Evolutionary conservation across 305 asterid species (phyloP).

Genomic region (Rubia occidens): DNA sequence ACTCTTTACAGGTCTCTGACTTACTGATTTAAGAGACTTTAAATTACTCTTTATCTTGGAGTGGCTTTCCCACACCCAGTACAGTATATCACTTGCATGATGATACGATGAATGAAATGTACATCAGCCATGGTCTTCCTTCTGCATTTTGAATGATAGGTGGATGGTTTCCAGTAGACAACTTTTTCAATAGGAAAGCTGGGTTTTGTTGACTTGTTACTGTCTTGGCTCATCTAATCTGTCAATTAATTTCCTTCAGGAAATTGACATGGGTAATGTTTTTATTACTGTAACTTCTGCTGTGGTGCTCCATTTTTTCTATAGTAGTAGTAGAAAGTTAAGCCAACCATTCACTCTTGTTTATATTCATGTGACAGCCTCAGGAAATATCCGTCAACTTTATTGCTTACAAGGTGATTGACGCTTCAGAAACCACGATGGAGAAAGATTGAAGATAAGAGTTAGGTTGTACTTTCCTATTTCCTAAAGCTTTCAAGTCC

Average conservation of each 20-base stretch:
- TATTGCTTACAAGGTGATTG: constrained; percentile 77
- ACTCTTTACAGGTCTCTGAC: background rate
- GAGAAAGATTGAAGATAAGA: constrained; percentile 14
- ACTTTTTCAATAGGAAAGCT: background rate
- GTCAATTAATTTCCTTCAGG: background rate
- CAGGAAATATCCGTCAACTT: constrained; percentile 87
- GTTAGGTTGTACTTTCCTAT: constrained; percentile 16
- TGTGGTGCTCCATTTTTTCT: background rate
- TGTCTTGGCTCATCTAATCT: background rate
- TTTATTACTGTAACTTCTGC: background rate
- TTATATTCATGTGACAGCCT: constrained; percentile 47
- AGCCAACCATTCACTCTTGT: constrained; percentile 13
- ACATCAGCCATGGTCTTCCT: background rate
- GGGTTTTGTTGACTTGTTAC: background rate
- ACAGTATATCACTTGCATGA: background rate
- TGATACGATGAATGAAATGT: background rate
- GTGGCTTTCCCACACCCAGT: background rate
- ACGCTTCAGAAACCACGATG: constrained; percentile 15
- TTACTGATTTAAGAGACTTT: background rate
- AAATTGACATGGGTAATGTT: background rate
- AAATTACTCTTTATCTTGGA: background rate
- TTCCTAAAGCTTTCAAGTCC: constrained; percentile 24
- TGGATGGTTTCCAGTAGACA: background rate
- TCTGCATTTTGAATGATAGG: background rate
- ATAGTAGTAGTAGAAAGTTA: background rate